A percentile compares a stretch with the other conserved stretches of the same genome.
Evolutionary conservation across 1,284 basidiomycete species (phyloP).

Genomic region (Fomitopsis palustris): DNA sequence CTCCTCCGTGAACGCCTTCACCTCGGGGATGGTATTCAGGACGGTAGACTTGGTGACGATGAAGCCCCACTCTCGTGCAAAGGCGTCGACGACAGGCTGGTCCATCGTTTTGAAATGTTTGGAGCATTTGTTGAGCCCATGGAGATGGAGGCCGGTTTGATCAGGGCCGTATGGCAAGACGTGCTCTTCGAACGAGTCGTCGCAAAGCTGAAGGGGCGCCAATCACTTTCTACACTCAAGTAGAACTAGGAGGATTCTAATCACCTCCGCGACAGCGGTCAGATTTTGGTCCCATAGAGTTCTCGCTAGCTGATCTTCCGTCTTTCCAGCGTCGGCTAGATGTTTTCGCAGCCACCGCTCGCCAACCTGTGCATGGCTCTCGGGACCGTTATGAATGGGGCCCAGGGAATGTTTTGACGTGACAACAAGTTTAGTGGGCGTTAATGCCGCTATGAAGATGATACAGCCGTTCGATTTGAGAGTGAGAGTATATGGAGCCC

Average conservation of each 20-base stretch:
- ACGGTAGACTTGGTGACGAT: conserved; percentile 71
- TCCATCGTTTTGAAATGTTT: conserved; percentile 75
- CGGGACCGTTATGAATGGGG: conserved; percentile 25
- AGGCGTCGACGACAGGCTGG: conserved; percentile 67
- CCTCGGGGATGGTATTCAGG: conserved; percentile 63
- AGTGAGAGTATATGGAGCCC: conserved; percentile 83
- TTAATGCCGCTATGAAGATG: conserved; percentile 91
- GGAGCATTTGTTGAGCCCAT: conserved; percentile 82
- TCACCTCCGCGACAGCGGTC: conserved; percentile 90
- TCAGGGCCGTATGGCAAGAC: conserved; percentile 83
- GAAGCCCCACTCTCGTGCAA: conserved; percentile 92
- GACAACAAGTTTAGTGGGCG: conserved; percentile 72
- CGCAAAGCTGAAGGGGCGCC: conserved; percentile 69
- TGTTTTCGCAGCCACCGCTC: conserved; percentile 83
- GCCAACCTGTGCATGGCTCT: conserved; percentile 77
- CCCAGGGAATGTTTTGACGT: conserved; percentile 94
- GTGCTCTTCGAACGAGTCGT: conserved; percentile 98
- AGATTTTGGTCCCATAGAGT: conserved; percentile 81
- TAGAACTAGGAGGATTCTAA: conserved; percentile 16
- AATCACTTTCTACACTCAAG: background rate
- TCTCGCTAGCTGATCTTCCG: conserved; percentile 71
- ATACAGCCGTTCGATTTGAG: conserved; percentile 98
- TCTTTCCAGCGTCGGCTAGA: conserved; percentile 60
- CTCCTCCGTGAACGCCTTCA: conserved; percentile 71
- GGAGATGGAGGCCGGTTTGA: conserved; percentile 89